A percentile compares a stretch with the other conserved stretches of the same genome.
phyloP scores from a whole-genome alignment of 176 grass and related monocot genomes.

The Aegilops longissima region DNA sequence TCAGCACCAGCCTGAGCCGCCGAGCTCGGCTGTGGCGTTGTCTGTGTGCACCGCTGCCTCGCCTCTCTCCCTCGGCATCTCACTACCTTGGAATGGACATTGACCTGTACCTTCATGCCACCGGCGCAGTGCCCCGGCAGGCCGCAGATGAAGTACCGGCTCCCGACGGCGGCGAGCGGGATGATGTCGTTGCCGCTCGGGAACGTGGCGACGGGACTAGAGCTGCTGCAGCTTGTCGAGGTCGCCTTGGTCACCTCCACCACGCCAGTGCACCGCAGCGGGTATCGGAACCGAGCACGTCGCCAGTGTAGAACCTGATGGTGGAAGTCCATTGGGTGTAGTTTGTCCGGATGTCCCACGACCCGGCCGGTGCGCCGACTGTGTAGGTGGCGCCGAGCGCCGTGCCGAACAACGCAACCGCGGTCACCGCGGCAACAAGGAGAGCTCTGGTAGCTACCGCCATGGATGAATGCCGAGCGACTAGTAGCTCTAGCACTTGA shows the following conservation, averaged over 20 bases:
- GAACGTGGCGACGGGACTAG: background rate
- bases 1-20: background rate
- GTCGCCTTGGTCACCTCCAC: background rate
- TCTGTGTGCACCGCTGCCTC: background rate
- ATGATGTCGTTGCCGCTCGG: background rate
- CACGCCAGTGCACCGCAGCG: background rate
- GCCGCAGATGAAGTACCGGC: background rate
- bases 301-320: background rate
- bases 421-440: background rate
- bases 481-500: background rate
- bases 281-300: conserved; percentile 8
- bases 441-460: background rate
- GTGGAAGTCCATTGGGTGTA: background rate
- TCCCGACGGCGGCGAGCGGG: background rate
- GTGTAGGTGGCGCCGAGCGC: background rate
- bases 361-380: background rate
- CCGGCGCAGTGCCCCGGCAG: background rate
- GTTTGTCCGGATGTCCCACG: background rate
- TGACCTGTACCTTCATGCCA: background rate
- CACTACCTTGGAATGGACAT: background rate
- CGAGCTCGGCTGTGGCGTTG: background rate
- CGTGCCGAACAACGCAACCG: background rate
- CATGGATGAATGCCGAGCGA: background rate
- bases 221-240: background rate
- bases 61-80: background rate